Base-by-base conservation (phyloP, 495 filamentous ascomycete genomes). In the Penicillium herquei region DNA sequence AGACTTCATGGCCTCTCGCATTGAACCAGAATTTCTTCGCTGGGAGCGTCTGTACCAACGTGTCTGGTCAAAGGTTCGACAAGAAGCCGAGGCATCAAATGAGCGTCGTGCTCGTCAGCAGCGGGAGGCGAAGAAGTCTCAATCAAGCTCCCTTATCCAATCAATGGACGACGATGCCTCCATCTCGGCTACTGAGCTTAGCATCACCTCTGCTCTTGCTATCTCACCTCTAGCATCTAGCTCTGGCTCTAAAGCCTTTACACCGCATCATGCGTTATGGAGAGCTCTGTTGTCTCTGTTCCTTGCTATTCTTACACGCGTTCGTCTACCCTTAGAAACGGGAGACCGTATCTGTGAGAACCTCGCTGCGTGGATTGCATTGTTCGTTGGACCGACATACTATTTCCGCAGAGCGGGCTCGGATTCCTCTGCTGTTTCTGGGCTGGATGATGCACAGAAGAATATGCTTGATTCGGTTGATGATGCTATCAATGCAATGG, bases 1-100 rank as follows among this genome's bases (percentile, higher is more conserved):
- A 0, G 87, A 93, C 52, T 98, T 98, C 71, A 81, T 97, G 69
- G 74, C 74, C 14, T 81, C 77, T 0, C 75, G 93, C 26, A 80
- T 94, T 21, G 83, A 84, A 67, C 78, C 76, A 4, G 85, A 89
- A 51, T 96, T 91, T 85, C 69, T 74, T 35, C 64, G 80, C 59
- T 62, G 87, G 61, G 62, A 69, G n/a, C 70, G 70, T 26, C 56
- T 83, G 0, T 80, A 78, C 61, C 62, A 56, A 7, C 68, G 68
- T 3, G 67, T 64, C 12, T 78, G 74, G 74, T 56, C 67, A 5
- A 74, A 63, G 46, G 75, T 77, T 17, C 64, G 69, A 30, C 42
- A 69, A 41, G 75, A 74, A 50, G 68, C 72, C 17, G 67, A 62
- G 44, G 69, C 68, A 30, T 66, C 55, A 1, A 60, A 72, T 32